Conservation (phyloP, 176 grass and related monocot species). For the Paspalum notatum region DNA sequence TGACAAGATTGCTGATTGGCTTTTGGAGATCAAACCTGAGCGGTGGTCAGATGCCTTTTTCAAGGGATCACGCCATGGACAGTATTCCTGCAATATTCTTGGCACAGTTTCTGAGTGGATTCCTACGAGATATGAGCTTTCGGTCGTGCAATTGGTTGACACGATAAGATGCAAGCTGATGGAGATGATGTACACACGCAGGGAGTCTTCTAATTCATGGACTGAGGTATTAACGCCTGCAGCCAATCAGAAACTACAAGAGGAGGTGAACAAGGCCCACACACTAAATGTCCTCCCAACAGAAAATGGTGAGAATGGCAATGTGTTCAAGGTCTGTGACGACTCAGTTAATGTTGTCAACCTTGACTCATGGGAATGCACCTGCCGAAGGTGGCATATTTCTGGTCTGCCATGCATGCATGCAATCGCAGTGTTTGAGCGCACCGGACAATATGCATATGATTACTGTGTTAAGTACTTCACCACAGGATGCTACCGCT, state of each 20-base stretch:
- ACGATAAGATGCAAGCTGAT: conserved; percentile 84
- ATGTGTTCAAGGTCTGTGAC: conserved; percentile 82
- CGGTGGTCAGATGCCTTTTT: conserved; percentile 93
- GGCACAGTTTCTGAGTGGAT: conserved; percentile 75
- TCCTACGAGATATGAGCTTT: conserved; percentile 71
- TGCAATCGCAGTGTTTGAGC: conserved; percentile 74
- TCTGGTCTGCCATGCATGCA: conserved; percentile 89
- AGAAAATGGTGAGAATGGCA: conserved; percentile 48
- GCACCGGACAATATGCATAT: conserved; percentile 54
- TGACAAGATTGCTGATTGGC: conserved; percentile 84
- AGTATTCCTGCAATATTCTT: conserved; percentile 70
- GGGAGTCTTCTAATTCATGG: conserved; percentile 76
- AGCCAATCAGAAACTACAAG: conserved; percentile 81
- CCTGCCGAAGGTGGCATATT: conserved; percentile 77
- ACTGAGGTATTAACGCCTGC: conserved; percentile 60
- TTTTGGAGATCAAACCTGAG: conserved; percentile 86
- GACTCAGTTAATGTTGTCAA: conserved; percentile 80
- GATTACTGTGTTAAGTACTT: conserved; percentile 90
- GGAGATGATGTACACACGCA: conserved; percentile 91
- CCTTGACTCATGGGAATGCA: conserved; percentile 66
- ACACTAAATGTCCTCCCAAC: conserved; percentile 65
- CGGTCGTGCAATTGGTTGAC: conserved; percentile 89
- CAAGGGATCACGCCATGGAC: conserved; percentile 71
- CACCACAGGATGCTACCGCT: conserved; percentile 63
- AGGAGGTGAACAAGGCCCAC: conserved; percentile 69